A percentile compares a stretch with the other conserved stretches of the same genome.
Evolutionary conservation across 257 asterid species (phyloP).

Genomic region (Salvia miltiorrhiza): DNA sequence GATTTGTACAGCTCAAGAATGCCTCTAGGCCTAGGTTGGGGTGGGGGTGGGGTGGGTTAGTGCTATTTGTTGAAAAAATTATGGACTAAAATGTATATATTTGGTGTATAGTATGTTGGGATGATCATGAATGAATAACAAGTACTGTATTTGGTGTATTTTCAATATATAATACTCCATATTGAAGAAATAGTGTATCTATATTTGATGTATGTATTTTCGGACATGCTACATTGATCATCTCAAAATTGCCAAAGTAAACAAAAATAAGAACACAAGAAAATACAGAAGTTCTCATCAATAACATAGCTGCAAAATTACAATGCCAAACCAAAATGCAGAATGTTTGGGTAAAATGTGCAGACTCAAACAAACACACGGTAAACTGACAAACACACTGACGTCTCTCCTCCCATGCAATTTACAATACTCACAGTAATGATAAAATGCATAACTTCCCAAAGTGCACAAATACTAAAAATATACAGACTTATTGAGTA

Average conservation of each 20-base stretch:
- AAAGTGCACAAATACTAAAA: slow-evolving; percentile 16
- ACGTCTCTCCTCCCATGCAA: slow-evolving; percentile 4
- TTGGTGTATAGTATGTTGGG: slow-evolving; percentile 2
- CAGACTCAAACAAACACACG: slow-evolving; percentile 23
- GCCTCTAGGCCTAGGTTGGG: background rate
- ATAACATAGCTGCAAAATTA: slow-evolving; percentile 10
- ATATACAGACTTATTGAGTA: slow-evolving; percentile 30
- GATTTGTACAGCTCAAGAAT: background rate
- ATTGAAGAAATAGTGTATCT: background rate
- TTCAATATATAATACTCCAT: background rate
- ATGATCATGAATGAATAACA: slow-evolving; percentile 10
- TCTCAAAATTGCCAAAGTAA: background rate
- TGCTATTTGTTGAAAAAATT: background rate
- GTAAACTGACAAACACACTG: slow-evolving; percentile 17
- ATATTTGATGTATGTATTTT: no score
- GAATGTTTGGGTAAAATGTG: background rate
- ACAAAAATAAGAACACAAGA: background rate
- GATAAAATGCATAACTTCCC: slow-evolving; percentile 16
- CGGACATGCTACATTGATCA: background rate
- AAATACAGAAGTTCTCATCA: background rate
- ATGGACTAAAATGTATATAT: background rate
- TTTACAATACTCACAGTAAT: slow-evolving; percentile 10
- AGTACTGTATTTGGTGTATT: background rate
- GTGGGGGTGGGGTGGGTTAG: background rate
- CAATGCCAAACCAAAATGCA: slow-evolving; percentile 22